phyloP scores from a whole-genome alignment of 2,329 filamentous ascomycete genomes.

The Alternaria triticina region DNA sequence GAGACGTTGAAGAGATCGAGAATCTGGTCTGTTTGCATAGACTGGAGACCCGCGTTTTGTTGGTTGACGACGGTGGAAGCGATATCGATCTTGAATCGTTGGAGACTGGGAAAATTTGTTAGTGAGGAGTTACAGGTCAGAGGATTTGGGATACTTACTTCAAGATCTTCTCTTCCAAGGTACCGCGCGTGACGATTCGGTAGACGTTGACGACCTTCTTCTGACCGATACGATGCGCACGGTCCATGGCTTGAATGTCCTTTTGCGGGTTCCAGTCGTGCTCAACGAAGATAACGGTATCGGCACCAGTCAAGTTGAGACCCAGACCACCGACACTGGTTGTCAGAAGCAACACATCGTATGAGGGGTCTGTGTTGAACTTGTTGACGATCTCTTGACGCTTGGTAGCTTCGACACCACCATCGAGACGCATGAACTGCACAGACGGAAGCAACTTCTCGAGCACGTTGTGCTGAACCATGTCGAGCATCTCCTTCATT shows the following conservation, averaged over 20 bases:
- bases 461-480: slow-evolving; percentile 93
- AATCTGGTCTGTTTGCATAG: slow-evolving; percentile 99
- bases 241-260: slow-evolving; percentile 98
- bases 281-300: slow-evolving; percentile 99
- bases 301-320: slow-evolving; percentile 92
- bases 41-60: slow-evolving; percentile 91
- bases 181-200: slow-evolving; percentile 92
- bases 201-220: slow-evolving; percentile 99
- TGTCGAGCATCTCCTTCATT: slow-evolving; percentile 99
- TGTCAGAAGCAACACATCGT: slow-evolving; percentile 91
- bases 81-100: slow-evolving; percentile 99
- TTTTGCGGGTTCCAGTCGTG: slow-evolving; percentile 99
- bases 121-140: background rate
- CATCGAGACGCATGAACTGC: slow-evolving; percentile 92
- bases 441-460: slow-evolving; percentile 90
- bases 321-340: slow-evolving; percentile 95
- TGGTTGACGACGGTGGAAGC: slow-evolving; percentile 98
- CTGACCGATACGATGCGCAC: slow-evolving; percentile 95
- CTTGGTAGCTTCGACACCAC: slow-evolving; percentile 88
- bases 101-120: slow-evolving; percentile 65
- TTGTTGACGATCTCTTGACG: slow-evolving; percentile 98
- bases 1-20: slow-evolving; percentile 89
- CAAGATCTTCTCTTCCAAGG: slow-evolving; percentile 97
- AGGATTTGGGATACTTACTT: slow-evolving; percentile 59
- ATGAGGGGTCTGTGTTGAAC: slow-evolving; percentile 97